Conservation (phyloP, 176 grass and related monocot genomes). For the Aegilops sharonensis region DNA sequence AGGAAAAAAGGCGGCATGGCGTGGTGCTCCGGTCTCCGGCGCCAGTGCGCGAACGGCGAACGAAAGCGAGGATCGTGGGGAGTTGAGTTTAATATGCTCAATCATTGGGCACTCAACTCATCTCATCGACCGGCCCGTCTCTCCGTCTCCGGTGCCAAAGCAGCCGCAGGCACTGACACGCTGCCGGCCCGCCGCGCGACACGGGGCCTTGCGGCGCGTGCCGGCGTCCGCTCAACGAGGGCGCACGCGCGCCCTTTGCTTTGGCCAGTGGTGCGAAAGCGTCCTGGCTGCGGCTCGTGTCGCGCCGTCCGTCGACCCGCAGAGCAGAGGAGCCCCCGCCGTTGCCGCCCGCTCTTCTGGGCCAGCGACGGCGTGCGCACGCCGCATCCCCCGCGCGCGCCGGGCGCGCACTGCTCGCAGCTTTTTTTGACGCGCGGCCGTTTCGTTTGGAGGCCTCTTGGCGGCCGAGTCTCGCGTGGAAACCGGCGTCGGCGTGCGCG, state of each 20-base stretch:
- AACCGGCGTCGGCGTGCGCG: too few relatives aligned
- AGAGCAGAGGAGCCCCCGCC: too few relatives aligned
- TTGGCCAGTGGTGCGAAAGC: background rate
- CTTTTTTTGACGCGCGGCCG: background rate
- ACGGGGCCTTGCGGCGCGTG: slow-evolving; percentile 1
- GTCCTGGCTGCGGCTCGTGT: background rate
- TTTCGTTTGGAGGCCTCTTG: background rate
- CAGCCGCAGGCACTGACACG: background rate
- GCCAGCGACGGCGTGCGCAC: background rate
- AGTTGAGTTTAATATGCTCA: slow-evolving; percentile 9
- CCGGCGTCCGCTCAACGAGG: slow-evolving; percentile 18
- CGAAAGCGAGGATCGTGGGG: background rate
- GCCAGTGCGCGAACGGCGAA: background rate
- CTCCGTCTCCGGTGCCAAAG: background rate
- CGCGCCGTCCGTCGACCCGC: background rate
- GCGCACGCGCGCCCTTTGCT: background rate
- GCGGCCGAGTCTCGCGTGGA: too few relatives aligned
- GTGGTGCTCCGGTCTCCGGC: too few relatives aligned
- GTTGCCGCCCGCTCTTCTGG: background rate
- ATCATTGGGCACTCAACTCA: slow-evolving; percentile 54
- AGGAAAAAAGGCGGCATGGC: background rate
- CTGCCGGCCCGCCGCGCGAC: slow-evolving; percentile 24
- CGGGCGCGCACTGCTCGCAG: too few relatives aligned
- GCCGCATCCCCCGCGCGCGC: background rate
- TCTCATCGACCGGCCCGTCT: background rate